Evolutionary conservation across 139 green algal species (phyloP), one percentile per base, ranked within the genome.

Genomic region (Ettlia oleoabundans): DNA sequence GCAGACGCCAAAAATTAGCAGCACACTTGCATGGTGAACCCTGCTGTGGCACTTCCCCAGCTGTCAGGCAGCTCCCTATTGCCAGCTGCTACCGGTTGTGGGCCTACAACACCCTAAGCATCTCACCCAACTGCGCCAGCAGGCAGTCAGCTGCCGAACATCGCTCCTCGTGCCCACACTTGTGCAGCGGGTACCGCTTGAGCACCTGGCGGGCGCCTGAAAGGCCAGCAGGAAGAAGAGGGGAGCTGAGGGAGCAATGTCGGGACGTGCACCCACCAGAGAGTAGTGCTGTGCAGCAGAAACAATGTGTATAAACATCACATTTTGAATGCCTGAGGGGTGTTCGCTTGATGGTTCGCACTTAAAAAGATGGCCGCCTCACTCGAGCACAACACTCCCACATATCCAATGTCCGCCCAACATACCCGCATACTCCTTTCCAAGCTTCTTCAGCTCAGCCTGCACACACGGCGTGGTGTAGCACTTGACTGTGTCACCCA

Each of bases 381-480:
- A n/a, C n/a, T n/a, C n/a, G n/a, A n/a, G n/a, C n/a, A n/a, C n/a
- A n/a, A n/a, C n/a, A n/a, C n/a, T n/a, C n/a, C n/a, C n/a, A n/a
- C n/a, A n/a, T n/a, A n/a, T n/a, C n/a, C n/a, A n/a, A n/a, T n/a
- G n/a, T n/a, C n/a, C n/a, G n/a, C n/a, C n/a, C n/a, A n/a, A 47
- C 73, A 43, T 42, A 52, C 61, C 64, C 13, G 65, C 37, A 28
- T 85, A 89, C 2, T 94, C 87, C n/a, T 61, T 35, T 0, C 92
- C 92, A 32, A 95, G 74, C 6, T 47, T 74, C 13, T 66, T 40
- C 21, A 95, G 89, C 89, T 96, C 92, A 0, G 70, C 52, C 37
- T 87, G 92, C 38, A 94, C 84, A 78, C 92, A 96, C 33, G 78
- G 84, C 1, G 90, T 94, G 26, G 89, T 92, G 82, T 92, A 94